Evolutionary conservation across 192 early-diverging fungal genomes (phyloP).

Genomic region (Umbelopsis sp.): DNA sequence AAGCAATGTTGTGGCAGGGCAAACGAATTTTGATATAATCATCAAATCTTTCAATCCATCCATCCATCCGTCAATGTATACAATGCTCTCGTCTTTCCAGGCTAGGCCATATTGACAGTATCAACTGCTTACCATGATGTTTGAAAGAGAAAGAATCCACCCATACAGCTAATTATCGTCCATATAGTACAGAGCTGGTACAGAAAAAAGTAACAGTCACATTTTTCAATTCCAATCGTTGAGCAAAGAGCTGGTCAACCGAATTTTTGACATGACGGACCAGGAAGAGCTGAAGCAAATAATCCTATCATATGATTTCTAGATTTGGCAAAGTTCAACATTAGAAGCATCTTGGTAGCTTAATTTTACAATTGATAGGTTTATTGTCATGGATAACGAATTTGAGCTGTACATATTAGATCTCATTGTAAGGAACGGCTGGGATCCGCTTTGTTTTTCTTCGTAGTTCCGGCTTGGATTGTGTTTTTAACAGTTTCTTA

Average conservation of each 20-base stretch:
- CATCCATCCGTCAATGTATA: constrained; percentile 21
- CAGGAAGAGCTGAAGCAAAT: too few relatives aligned
- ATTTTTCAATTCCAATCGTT: background rate
- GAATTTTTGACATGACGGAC: too few relatives aligned
- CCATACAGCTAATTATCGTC: too few relatives aligned
- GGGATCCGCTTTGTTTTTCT: too few relatives aligned
- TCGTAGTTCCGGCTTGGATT: background rate
- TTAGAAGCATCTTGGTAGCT: too few relatives aligned
- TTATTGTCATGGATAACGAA: too few relatives aligned
- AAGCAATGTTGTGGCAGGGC: background rate
- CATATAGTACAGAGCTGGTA: background rate
- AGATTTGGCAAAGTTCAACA: too few relatives aligned
- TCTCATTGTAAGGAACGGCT: too few relatives aligned
- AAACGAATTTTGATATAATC: background rate
- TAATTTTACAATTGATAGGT: too few relatives aligned
- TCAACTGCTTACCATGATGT: constrained; percentile 34
- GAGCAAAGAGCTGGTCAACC: too few relatives aligned
- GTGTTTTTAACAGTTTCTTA: background rate
- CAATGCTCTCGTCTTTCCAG: background rate
- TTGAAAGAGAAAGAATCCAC: constrained; percentile 31
- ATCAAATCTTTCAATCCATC: constrained; percentile 21
- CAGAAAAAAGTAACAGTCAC: constrained; percentile 20
- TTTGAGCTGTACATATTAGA: too few relatives aligned
- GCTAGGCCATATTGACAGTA: background rate
- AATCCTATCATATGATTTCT: too few relatives aligned